Conservation (phyloP, 768 basidiomycete genomes). For the Boletus sp. region DNA sequence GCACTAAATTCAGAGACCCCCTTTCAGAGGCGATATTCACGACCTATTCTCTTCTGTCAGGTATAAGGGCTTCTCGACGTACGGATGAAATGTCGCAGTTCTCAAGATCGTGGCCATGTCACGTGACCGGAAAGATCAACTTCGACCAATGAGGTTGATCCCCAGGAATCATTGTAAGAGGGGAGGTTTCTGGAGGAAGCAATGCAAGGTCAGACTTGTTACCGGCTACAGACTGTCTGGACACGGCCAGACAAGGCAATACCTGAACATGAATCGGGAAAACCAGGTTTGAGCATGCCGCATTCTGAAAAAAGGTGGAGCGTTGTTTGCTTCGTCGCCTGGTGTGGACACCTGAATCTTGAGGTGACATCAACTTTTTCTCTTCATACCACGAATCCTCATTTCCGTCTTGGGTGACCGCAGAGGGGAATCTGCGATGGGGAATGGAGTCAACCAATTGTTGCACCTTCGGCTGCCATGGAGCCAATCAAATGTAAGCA, state of each 20-base stretch:
- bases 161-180: not conserved
- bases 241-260: not conserved
- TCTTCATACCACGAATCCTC: conserved; percentile 1
- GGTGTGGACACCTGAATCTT: not conserved
- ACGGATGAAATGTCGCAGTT: not conserved
- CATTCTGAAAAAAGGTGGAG: not conserved
- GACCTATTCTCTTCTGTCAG: not conserved
- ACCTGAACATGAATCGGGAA: not conserved
- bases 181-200: not conserved
- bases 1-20: not conserved
- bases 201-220: conserved; percentile 4
- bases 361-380: not conserved
- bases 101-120: not conserved
- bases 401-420: conserved; percentile 11
- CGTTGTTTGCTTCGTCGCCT: not conserved
- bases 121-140: conserved; percentile 1
- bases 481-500: conserved; percentile 18
- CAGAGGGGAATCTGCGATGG: not conserved
- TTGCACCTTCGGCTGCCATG: not conserved
- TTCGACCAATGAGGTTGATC: not conserved
- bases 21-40: not conserved
- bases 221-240: not conserved
- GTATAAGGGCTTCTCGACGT: not conserved
- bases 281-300: not conserved
- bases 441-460: conserved; percentile 3